phyloP scores from a whole-genome alignment of 1,139 yeast genomes.

The Yarrowia galli region DNA sequence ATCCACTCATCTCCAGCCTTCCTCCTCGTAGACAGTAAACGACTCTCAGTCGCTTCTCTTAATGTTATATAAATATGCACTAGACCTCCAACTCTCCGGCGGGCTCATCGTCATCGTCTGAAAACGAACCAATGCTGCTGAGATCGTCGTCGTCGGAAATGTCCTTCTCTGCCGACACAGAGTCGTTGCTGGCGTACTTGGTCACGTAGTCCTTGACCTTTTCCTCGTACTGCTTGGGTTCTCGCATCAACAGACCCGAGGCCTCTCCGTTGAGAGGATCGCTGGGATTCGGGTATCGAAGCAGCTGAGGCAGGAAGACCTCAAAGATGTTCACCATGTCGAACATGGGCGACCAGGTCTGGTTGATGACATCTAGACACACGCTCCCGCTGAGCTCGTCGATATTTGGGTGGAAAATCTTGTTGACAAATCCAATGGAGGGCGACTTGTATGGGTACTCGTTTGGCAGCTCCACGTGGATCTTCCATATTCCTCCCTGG shows the following conservation, averaged over 20 bases:
- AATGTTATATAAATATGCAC: conserved; percentile 33
- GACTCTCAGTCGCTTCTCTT: conserved; percentile 13
- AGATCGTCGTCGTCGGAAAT: conserved; percentile 54
- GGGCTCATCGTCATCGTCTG: conserved; percentile 57
- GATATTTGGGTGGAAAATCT: conserved; percentile 87
- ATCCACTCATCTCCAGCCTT: too few relatives aligned
- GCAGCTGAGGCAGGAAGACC: conserved; percentile 88
- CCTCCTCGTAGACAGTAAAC: neutral
- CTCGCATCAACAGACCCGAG: conserved; percentile 77
- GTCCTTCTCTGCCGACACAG: conserved; percentile 51
- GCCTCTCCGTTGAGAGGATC: conserved; percentile 96
- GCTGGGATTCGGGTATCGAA: conserved; percentile 91
- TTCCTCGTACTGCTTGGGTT: conserved; percentile 69
- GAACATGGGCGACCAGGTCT: conserved; percentile 98
- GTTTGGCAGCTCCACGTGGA: conserved; percentile 93
- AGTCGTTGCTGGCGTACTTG: conserved; percentile 68
- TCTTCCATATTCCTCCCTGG: conserved; percentile 88
- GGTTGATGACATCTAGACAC: conserved; percentile 94
- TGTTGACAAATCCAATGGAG: conserved; percentile 90
- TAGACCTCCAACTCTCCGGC: conserved; percentile 55
- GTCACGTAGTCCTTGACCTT: conserved; percentile 76
- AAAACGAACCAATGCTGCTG: conserved; percentile 57
- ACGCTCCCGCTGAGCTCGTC: conserved; percentile 86
- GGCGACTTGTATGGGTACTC: conserved; percentile 97
- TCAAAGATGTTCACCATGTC: conserved; percentile 88